Evolutionary conservation across 192 early-diverging fungal species (phyloP), one percentile per base, ranked within the genome.

Genomic region (Coemansia sp.): DNA sequence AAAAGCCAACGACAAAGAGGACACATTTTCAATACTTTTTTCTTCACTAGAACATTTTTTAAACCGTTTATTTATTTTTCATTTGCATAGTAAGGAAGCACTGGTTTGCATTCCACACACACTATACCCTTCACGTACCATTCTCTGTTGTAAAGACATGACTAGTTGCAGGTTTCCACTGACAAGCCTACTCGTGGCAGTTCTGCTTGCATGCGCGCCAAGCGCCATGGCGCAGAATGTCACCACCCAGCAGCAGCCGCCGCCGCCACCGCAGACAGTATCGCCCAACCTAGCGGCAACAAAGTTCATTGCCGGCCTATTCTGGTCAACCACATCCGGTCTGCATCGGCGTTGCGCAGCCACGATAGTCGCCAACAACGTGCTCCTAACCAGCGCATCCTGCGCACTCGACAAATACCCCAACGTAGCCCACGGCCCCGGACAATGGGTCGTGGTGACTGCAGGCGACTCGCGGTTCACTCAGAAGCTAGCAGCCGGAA

Each of bases 301-400:
- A 56, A 64, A 59, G 57, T 74, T 79, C 36, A 70, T 79, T 53
- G 72, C 72, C 0, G 77, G 77, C 0, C 62, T 79, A 26, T 79
- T 79, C 65, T 79, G 77, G 77, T 64, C 77, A 6, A 35, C 68
- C 3, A 43, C 60, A 1, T 66, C 48, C 7, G 72, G 71, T 2
- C 37, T 72, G 16, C 66, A 74, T 42, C 67, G 77, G 7, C 67
- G 72, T 33, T 79, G 77, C 13, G 64, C 77, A 3, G 77, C 77
- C 14, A 74, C 77, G 3, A 64, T 79, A 23, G 67, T 79, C 10
- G 55, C 77, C 2, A 60, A 69, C 55, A 74, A 61, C 52, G 55
- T 72, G n/a, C 65, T 79, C 28, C 59, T 79, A 26, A 79, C 77
- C 23, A 79, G 77, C 33, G 77, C 68, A 39, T 37, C 65, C 0